Evolutionary conservation across 352 stramenopile genomes (phyloP).

Genomic region (Saprolegnia parasitica): DNA sequence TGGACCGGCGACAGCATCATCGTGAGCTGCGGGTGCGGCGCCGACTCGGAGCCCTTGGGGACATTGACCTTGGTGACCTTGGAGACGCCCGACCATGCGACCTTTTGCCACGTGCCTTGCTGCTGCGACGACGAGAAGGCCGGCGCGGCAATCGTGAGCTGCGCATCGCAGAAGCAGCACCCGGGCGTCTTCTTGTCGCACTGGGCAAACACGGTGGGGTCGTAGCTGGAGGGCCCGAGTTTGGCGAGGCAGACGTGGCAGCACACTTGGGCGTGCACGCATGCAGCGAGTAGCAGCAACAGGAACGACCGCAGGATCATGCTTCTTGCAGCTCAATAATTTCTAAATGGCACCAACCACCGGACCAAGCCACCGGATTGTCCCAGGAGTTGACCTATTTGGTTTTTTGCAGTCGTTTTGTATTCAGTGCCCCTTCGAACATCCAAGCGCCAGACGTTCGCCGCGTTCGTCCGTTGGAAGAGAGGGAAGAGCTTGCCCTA

Average conservation of each 20-base stretch:
- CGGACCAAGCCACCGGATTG: background rate
- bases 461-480: background rate
- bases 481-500: background rate
- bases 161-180: slow-evolving; percentile 23
- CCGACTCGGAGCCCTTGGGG: background rate
- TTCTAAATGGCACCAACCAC: background rate
- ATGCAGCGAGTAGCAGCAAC: background rate
- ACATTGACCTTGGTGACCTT: slow-evolving; percentile 19
- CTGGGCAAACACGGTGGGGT: background rate
- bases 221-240: slow-evolving; percentile 16
- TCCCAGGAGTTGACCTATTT: background rate
- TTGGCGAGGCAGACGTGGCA: slow-evolving; percentile 11
- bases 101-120: slow-evolving; percentile 4
- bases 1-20: background rate
- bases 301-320: slow-evolving; percentile 3
- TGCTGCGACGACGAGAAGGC: slow-evolving; percentile 1
- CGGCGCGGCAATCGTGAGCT: slow-evolving; percentile 5
- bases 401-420: background rate
- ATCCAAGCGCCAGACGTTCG: background rate
- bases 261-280: slow-evolving; percentile 11
- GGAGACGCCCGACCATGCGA: slow-evolving; percentile 8
- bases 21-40: background rate
- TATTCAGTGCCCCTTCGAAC: background rate
- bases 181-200: slow-evolving; percentile 15
- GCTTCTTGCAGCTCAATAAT: slow-evolving; percentile 19